Percentiles rank a stretch among this genome's conserved stretches.
Evolutionary conservation across 2,329 filamentous ascomycete genomes (phyloP).

Genomic region (Pseudohalonectria lignicola): DNA sequence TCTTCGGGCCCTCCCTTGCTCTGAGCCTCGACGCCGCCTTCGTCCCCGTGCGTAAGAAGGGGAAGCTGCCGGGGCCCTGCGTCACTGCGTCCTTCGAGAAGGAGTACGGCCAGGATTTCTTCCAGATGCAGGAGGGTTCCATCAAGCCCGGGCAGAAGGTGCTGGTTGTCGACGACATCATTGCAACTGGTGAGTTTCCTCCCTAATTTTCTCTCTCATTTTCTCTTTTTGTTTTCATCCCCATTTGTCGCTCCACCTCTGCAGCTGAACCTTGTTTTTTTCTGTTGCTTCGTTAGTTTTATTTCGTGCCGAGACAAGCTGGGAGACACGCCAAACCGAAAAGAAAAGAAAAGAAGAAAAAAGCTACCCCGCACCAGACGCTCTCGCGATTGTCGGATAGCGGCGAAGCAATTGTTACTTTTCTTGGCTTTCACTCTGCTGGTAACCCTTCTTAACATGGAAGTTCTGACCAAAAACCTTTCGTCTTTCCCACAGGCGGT

Average conservation of each 20-base stretch:
- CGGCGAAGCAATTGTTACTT: too few relatives aligned
- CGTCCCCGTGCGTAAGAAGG: conserved; percentile 87
- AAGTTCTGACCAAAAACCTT: conserved; percentile 8
- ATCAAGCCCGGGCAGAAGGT: conserved; percentile 82
- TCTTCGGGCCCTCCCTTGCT: conserved; percentile 86
- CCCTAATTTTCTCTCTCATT: conserved; percentile 1
- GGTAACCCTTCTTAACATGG: too few relatives aligned
- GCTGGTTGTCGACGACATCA: conserved; percentile 92
- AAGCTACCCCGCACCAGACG: background rate
- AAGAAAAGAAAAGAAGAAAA: background rate
- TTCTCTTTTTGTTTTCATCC: background rate
- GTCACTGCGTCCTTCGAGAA: conserved; percentile 82
- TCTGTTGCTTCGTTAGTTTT: conserved; percentile 1
- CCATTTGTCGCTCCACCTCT: background rate
- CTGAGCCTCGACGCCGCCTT: conserved; percentile 75
- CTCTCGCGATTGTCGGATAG: too few relatives aligned
- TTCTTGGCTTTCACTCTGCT: too few relatives aligned
- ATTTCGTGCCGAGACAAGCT: background rate
- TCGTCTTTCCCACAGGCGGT: conserved; percentile 52
- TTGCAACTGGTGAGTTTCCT: conserved; percentile 73
- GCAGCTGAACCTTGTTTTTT: background rate
- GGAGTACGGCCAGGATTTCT: conserved; percentile 91
- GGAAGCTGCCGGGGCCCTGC: conserved; percentile 87
- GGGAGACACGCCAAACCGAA: too few relatives aligned
- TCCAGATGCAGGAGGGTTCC: conserved; percentile 87